These are phyloP conservation scores for Scheffersomyces titani DNA, from an alignment of 1,139 yeast species.

Conservation along the genomic window DNA sequence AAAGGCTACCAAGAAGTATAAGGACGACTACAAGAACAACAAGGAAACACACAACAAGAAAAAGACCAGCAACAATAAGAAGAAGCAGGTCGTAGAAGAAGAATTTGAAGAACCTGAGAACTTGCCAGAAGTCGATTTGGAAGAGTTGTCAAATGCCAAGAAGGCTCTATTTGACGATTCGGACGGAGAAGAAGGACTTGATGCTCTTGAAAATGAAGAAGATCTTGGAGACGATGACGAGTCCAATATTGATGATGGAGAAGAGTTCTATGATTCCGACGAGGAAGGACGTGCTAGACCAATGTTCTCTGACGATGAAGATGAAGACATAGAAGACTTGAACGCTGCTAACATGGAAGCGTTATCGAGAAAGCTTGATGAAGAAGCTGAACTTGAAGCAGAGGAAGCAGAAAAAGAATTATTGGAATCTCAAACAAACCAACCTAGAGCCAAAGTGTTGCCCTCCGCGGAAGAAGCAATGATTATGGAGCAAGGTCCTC, in stretches of 20 bases:
- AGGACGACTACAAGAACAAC: conserved; percentile 18
- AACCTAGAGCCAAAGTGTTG: conserved; percentile 71
- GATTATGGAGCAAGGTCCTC: conserved; percentile 52
- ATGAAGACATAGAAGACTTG: conserved; percentile 73
- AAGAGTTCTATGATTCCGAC: conserved; percentile 53
- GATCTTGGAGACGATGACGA: conserved; percentile 34
- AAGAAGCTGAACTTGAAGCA: conserved; percentile 71
- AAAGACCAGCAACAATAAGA: conserved; percentile 11
- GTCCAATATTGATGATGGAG: conserved; percentile 44
- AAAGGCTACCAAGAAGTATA: conserved; percentile 10
- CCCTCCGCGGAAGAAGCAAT: conserved; percentile 65
- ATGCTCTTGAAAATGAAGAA: conserved; percentile 34
- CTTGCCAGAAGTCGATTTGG: conserved; percentile 64
- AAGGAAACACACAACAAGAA: conserved; percentile 23
- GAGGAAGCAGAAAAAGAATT: conserved; percentile 79
- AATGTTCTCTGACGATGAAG: conserved; percentile 85
- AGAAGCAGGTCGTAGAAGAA: conserved; percentile 25
- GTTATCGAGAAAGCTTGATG: conserved; percentile 66
- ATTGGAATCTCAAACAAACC: conserved; percentile 55
- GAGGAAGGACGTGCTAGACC: conserved; percentile 63
- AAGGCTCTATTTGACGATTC: conserved; percentile 79
- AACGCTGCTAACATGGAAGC: conserved; percentile 90
- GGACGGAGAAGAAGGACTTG: conserved; percentile 55
- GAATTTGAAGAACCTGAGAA: conserved; percentile 46
- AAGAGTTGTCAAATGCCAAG: conserved; percentile 65